Evolutionary conservation across 2,329 filamentous ascomycete genomes (phyloP).

Genomic region (Phaeosphaeria sp.): DNA sequence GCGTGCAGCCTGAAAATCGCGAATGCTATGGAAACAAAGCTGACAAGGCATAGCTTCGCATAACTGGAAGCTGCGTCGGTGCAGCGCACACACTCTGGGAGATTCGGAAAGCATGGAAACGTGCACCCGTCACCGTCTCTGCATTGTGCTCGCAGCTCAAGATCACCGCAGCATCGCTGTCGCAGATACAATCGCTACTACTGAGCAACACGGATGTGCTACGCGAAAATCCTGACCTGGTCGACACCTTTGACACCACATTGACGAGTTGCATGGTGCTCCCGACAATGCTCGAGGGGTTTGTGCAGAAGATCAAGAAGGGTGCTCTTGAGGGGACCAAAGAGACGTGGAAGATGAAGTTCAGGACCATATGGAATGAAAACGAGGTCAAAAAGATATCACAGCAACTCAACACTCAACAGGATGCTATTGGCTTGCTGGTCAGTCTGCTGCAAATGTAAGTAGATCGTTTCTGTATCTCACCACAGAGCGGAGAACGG

Average conservation of each 20-base stretch:
- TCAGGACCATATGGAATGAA: constrained; percentile 29
- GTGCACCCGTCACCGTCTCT: constrained; percentile 20
- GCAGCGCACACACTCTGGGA: constrained; percentile 19
- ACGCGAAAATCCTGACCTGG: constrained; percentile 14
- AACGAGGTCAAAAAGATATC: constrained; percentile 22
- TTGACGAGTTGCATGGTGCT: constrained; percentile 24
- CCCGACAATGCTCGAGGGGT: constrained; percentile 19
- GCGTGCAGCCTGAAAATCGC: too few relatives aligned
- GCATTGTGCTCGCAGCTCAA: constrained; percentile 26
- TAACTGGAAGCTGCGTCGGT: constrained; percentile 17
- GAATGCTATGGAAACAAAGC: background rate
- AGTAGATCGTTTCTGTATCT: constrained; percentile 1
- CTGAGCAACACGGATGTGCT: constrained; percentile 14
- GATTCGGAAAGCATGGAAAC: constrained; percentile 20
- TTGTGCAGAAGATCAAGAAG: constrained; percentile 16
- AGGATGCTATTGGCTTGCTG: constrained; percentile 17
- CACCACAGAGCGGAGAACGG: too few relatives aligned
- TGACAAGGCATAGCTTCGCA: constrained; percentile 12
- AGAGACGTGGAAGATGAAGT: constrained; percentile 18
- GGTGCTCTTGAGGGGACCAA: constrained; percentile 2
- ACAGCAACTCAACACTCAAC: constrained; percentile 22
- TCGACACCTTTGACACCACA: constrained; percentile 24
- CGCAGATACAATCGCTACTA: constrained; percentile 25
- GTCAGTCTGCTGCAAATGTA: constrained; percentile 20
- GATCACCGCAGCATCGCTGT: constrained; percentile 21